Evolutionary conservation across 192 early-diverging fungal genomes (phyloP).

Genomic region (Spizellomyces punctatus): DNA sequence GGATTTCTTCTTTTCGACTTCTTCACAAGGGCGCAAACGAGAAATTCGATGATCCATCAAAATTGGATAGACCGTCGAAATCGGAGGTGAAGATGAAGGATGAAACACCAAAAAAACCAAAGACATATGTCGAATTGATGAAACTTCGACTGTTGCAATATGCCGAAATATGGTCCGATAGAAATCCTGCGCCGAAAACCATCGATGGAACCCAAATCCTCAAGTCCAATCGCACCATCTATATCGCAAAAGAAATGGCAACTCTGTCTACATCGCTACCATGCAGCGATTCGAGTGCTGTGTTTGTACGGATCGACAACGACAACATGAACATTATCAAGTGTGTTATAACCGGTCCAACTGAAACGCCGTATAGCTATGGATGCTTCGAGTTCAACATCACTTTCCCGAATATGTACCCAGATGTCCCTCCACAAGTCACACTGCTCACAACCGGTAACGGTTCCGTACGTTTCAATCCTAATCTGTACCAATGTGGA

Average conservation of each 20-base stretch:
- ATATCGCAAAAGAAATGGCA: constrained; percentile 23
- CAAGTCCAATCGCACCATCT: constrained; percentile 4
- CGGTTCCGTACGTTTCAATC: constrained; percentile 56
- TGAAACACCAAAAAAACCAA: neutral
- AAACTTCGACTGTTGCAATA: neutral
- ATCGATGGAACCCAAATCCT: neutral
- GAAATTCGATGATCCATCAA: neutral
- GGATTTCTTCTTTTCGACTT: neutral
- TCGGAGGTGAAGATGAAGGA: neutral
- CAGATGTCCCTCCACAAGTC: constrained; percentile 45
- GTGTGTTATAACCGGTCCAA: constrained; percentile 48
- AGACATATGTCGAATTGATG: neutral
- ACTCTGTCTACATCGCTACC: constrained; percentile 18
- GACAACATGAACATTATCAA: constrained; percentile 23
- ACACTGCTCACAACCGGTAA: constrained; percentile 52
- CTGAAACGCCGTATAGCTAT: constrained; percentile 57
- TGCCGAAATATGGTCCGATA: neutral
- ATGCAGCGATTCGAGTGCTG: constrained; percentile 20
- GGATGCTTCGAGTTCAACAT: constrained; percentile 51
- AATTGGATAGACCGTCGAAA: neutral
- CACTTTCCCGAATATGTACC: constrained; percentile 51
- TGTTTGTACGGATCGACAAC: constrained; percentile 34
- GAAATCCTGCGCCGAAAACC: neutral
- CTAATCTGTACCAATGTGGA: constrained; percentile 55
- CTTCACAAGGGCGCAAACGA: neutral